These are phyloP conservation scores for Gastrolobium villosum DNA, from an alignment of 306 rosid species.

Conservation along the genomic window DNA sequence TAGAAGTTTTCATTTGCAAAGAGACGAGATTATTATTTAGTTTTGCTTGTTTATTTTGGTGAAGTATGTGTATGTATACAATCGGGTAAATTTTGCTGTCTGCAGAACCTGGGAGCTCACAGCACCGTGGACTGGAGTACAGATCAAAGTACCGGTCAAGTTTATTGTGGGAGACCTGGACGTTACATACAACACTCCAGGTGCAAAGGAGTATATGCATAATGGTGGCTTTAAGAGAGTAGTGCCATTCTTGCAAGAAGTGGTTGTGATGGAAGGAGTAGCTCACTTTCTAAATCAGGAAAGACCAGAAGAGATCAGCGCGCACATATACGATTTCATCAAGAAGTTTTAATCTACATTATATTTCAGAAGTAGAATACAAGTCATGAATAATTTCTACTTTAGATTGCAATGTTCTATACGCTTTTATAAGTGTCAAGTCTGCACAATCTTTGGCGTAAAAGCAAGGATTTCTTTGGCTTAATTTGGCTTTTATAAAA, in stretches of 20 bases:
- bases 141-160: conserved; percentile 74
- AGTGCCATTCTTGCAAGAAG: conserved; percentile 72
- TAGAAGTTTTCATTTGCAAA: conserved; percentile 7
- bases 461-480: neutral
- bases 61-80: neutral
- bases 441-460: conserved; percentile 16
- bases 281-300: conserved; percentile 76
- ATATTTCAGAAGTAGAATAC: neutral
- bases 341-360: conserved; percentile 58
- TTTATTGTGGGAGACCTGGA: conserved; percentile 77
- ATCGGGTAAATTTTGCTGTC: conserved; percentile 16
- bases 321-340: conserved; percentile 69
- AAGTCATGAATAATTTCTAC: neutral
- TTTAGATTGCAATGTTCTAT: conserved; percentile 1
- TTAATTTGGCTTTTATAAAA: neutral
- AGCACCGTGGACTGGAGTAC: conserved; percentile 72
- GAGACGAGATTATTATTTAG: neutral
- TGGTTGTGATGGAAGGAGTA: conserved; percentile 69
- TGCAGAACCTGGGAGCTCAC: conserved; percentile 87
- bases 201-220: conserved; percentile 64
- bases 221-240: conserved; percentile 63
- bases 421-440: neutral
- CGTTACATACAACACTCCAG: conserved; percentile 66
- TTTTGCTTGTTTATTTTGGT: conserved; percentile 11
- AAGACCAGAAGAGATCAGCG: conserved; percentile 66